These are phyloP conservation scores for Colletotrichum melonis DNA, from an alignment of 2,329 filamentous ascomycete genomes.

Conservation along the genomic window DNA sequence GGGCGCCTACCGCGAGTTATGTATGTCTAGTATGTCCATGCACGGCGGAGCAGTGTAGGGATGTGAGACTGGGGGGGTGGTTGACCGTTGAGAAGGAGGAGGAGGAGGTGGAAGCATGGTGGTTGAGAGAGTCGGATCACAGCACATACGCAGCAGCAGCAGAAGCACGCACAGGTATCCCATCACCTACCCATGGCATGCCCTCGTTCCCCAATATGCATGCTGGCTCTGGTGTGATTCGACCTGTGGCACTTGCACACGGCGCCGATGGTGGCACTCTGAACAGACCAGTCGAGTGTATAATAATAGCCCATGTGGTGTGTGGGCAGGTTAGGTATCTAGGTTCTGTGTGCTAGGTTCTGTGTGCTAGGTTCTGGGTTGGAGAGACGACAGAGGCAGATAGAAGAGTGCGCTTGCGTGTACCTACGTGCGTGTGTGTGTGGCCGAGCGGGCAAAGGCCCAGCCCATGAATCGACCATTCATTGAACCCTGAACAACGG, in stretches of 20 bases:
- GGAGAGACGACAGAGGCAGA: not conserved
- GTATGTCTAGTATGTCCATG: conserved; percentile 48
- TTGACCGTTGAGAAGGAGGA: too few species aligned
- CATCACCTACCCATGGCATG: conserved; percentile 27
- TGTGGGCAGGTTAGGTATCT: conserved; percentile 3
- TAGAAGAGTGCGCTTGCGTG: not conserved
- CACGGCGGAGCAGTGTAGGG: conserved; percentile 27
- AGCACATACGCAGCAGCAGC: conserved; percentile 26
- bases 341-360: not conserved
- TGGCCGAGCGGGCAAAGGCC: conserved; percentile 22
- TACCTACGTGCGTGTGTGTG: not conserved
- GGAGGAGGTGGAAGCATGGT: conserved; percentile 12
- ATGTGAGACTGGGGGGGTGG: not conserved
- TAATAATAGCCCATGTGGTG: conserved; percentile 33
- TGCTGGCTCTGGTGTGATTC: conserved; percentile 35
- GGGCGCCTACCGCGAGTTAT: conserved; percentile 62
- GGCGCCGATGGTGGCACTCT: conserved; percentile 24
- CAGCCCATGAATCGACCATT: conserved; percentile 11
- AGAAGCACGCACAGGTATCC: conserved; percentile 20
- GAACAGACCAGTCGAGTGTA: conserved; percentile 18
- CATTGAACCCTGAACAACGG: not conserved
- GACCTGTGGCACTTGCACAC: conserved; percentile 29
- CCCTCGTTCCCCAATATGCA: conserved; percentile 24
- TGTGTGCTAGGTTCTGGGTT: not conserved
- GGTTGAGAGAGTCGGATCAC: conserved; percentile 34